Conservation (phyloP, 2,329 filamentous ascomycete species). For the Ceratocystis huliohia region DNA sequence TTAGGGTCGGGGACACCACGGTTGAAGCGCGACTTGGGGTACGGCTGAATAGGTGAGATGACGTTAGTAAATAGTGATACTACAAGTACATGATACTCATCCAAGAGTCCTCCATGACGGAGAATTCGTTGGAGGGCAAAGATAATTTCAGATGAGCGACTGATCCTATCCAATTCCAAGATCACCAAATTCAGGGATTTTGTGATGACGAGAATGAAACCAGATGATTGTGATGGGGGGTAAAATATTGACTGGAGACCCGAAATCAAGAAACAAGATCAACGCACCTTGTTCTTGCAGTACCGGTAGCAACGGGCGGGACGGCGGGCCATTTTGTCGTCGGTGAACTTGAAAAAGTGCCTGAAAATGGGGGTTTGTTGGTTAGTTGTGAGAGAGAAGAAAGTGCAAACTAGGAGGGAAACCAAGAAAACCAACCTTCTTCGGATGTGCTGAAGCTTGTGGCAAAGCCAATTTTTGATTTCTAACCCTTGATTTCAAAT, state of each 20-base stretch:
- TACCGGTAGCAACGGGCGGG: conserved; percentile 99
- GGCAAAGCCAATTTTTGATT: conserved; percentile 24
- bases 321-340: conserved; percentile 94
- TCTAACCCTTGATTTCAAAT: conserved; percentile 43
- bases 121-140: background rate
- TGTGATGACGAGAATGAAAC: background rate
- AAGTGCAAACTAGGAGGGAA: conserved; percentile 19
- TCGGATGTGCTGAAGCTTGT: conserved; percentile 19
- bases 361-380: conserved; percentile 22
- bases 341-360: conserved; percentile 24
- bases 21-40: conserved; percentile 99
- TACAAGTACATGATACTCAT: background rate
- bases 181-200: conserved; percentile 2
- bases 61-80: conserved; percentile 22
- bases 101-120: background rate
- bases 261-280: conserved; percentile 17
- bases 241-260: conserved; percentile 10
- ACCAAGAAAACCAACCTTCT: conserved; percentile 20
- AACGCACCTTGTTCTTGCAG: conserved; percentile 99
- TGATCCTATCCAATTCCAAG: background rate
- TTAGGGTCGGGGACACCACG: conserved; percentile 83
- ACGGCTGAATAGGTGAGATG: conserved; percentile 47
- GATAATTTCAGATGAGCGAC: background rate
- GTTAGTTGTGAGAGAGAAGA: conserved; percentile 29
- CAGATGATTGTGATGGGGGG: background rate